phyloP scores from a whole-genome alignment of 345 rosid genomes.

The Ailanthus altissimus region DNA sequence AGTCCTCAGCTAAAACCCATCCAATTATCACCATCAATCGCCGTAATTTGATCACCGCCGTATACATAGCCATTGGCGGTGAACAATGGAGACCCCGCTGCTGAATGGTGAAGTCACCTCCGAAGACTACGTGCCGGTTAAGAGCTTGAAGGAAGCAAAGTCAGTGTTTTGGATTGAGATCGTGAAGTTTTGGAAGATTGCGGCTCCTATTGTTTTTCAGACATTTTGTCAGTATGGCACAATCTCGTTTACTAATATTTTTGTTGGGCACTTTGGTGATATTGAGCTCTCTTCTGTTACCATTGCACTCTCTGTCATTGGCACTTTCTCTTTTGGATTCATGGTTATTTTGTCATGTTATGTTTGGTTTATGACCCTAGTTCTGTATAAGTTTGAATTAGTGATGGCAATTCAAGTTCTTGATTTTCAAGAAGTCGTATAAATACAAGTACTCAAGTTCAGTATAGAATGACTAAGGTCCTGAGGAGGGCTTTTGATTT shows the following conservation, averaged over 20 bases:
- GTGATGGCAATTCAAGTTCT: background rate
- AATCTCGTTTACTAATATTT: conserved; percentile 53
- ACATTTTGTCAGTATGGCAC: conserved; percentile 57
- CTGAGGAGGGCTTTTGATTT: background rate
- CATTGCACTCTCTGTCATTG: conserved; percentile 66
- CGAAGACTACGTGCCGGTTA: conserved; percentile 52
- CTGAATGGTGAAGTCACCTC: conserved; percentile 25
- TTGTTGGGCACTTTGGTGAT: conserved; percentile 70
- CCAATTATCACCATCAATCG: background rate
- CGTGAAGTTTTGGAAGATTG: conserved; percentile 63
- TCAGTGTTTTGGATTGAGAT: conserved; percentile 50
- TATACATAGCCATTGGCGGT: conserved; percentile 4
- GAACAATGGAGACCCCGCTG: conserved; percentile 56
- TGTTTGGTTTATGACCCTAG: background rate
- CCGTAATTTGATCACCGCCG: background rate
- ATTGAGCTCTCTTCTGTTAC: conserved; percentile 69
- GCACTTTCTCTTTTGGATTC: conserved; percentile 77
- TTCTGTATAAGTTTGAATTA: no score
- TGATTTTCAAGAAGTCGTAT: background rate
- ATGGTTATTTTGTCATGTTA: conserved; percentile 33
- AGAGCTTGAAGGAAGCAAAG: conserved; percentile 40
- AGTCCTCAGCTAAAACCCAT: background rate
- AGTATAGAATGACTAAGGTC: background rate
- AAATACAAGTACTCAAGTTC: background rate
- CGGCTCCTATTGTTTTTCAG: conserved; percentile 53